Percentiles rank a stretch among this genome's conserved stretches.
Evolutionary conservation across 129 eudicot genomes (phyloP).

Genomic region (Tanacetum coccineum): DNA sequence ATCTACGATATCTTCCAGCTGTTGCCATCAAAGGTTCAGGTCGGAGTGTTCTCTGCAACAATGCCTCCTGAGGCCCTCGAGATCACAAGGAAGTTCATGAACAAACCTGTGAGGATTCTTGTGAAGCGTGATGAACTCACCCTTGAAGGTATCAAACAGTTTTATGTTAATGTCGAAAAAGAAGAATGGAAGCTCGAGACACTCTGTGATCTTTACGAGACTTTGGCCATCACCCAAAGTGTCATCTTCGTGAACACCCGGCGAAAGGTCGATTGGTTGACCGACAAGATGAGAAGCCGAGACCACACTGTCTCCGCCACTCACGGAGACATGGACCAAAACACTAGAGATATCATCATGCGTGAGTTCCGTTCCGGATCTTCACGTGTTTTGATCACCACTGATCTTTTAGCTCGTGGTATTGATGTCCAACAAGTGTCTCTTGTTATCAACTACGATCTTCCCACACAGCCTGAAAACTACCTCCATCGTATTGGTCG

Average conservation of each 20-base stretch:
- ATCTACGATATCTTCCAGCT: conserved; percentile 56
- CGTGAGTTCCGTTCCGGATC: conserved; percentile 54
- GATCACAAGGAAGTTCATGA: conserved; percentile 50
- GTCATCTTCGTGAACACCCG: conserved; percentile 54
- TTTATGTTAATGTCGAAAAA: conserved; percentile 48
- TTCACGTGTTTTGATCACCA: conserved; percentile 48
- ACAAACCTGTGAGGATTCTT: conserved; percentile 49
- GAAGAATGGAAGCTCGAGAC: conserved; percentile 60
- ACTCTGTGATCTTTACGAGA: conserved; percentile 49
- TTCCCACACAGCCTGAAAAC: conserved; percentile 52
- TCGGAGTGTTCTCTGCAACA: conserved; percentile 54
- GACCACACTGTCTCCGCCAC: conserved; percentile 57
- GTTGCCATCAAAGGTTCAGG: conserved; percentile 52
- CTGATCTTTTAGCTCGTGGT: conserved; percentile 48
- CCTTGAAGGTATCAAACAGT: conserved; percentile 51
- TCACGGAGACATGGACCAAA: conserved; percentile 57
- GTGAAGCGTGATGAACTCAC: conserved; percentile 54
- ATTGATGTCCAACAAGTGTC: conserved; percentile 51
- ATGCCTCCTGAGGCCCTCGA: conserved; percentile 55
- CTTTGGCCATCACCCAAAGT: conserved; percentile 50
- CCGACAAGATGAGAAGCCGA: conserved; percentile 52
- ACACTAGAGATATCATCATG: conserved; percentile 52
- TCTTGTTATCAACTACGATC: conserved; percentile 46
- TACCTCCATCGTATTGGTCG: conserved; percentile 55
- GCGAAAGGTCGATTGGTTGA: conserved; percentile 51